These are phyloP conservation scores for Gloeostereum incarnatum DNA, from an alignment of 768 basidiomycete species.

Conservation along the genomic window DNA sequence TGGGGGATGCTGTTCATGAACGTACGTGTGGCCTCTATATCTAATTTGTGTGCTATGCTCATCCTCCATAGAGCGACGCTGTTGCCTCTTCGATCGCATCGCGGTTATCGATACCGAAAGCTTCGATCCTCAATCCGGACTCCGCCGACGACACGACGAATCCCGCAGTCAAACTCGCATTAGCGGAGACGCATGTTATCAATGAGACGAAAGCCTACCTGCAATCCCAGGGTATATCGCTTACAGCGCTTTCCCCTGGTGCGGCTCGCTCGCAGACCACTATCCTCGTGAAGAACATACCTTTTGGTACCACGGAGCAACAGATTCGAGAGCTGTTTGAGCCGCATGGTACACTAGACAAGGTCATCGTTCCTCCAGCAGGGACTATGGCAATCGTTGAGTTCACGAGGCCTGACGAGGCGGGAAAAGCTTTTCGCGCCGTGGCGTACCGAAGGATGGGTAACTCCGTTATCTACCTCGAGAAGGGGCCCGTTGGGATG, in stretches of 20 bases:
- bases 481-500: conserved; percentile 85
- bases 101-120: conserved; percentile 79
- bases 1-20: conserved; percentile 98
- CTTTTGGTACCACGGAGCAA: conserved; percentile 72
- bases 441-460: conserved; percentile 85
- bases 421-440: conserved; percentile 65
- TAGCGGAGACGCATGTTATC: conserved; percentile 95
- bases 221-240: conserved; percentile 62
- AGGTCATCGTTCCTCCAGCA: conserved; percentile 81
- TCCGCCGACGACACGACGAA: conserved; percentile 37
- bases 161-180: conserved; percentile 87
- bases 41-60: conserved; percentile 12
- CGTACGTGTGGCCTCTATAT: conserved; percentile 43
- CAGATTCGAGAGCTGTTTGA: conserved; percentile 78
- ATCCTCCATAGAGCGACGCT: conserved; percentile 71
- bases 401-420: conserved; percentile 63
- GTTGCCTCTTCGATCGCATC: conserved; percentile 87
- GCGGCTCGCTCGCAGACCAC: conserved; percentile 61
- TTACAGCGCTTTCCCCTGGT: conserved; percentile 45
- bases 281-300: conserved; percentile 95
- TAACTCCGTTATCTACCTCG: conserved; percentile 85
- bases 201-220: conserved; percentile 90
- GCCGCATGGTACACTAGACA: conserved; percentile 57
- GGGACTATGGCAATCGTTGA: conserved; percentile 93
- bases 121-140: conserved; percentile 82